Percentiles rank a stretch among this genome's conserved stretches.
phyloP scores from a whole-genome alignment of 768 basidiomycete species.

The Auriscalpium microsporum region DNA sequence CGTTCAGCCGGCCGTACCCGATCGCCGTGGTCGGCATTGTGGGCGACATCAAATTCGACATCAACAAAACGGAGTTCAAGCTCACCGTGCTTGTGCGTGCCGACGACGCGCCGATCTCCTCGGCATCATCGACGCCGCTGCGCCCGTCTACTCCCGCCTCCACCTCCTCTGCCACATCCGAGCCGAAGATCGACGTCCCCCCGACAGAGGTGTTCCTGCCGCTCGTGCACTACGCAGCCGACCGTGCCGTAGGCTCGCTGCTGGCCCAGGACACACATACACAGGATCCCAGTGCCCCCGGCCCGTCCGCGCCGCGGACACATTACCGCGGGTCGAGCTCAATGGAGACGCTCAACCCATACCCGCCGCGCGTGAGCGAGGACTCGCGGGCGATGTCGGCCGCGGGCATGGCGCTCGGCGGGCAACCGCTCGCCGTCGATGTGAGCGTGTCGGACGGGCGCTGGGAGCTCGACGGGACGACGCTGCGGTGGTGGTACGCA shows the following conservation, averaged over 20 bases:
- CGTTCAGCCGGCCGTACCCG: conserved; percentile 83
- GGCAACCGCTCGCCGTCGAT: conserved; percentile 27
- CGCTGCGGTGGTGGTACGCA: conserved; percentile 34
- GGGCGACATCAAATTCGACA: conserved; percentile 64
- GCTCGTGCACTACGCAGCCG: conserved; percentile 75
- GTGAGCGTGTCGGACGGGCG: conserved; percentile 40
- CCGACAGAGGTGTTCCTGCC: conserved; percentile 92
- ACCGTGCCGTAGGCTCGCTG: conserved; percentile 19
- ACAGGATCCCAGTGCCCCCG: conserved; percentile 7
- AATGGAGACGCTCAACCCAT: conserved; percentile 10
- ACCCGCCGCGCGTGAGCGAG: conserved; percentile 23
- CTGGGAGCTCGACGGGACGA: conserved; percentile 40
- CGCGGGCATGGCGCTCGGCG: conserved; percentile 2
- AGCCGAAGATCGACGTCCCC: conserved; percentile 26
- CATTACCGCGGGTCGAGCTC: conserved; percentile 3
- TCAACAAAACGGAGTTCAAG: conserved; percentile 60
- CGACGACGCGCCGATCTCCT: conserved; percentile 38
- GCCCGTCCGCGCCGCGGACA: neutral
- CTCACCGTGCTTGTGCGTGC: conserved; percentile 54
- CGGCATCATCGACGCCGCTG: conserved; percentile 6
- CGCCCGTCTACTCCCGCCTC: conserved; percentile 13
- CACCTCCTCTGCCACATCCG: conserved; percentile 12
- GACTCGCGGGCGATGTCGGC: conserved; percentile 52
- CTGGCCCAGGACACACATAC: neutral
- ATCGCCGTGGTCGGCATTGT: conserved; percentile 63